These are phyloP conservation scores for Schizopora paradoxa DNA, from an alignment of 1,284 basidiomycete genomes.

Conservation along the genomic window DNA sequence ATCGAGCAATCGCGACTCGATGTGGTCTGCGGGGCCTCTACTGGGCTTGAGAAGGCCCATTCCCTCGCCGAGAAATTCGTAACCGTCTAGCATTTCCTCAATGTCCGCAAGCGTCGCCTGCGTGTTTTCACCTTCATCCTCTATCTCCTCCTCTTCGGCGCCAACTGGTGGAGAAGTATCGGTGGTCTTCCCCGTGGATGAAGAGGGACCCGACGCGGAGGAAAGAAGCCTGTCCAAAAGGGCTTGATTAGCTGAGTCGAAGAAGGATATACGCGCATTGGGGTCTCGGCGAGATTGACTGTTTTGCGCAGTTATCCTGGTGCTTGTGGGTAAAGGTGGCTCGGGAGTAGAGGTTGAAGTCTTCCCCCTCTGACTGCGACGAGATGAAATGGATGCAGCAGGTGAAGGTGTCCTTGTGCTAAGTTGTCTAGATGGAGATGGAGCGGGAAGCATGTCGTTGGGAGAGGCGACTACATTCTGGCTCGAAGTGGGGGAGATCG, in stretches of 20 bases:
- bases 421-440: not conserved
- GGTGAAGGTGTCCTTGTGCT: conserved; percentile 10
- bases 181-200: too few species aligned
- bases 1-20: conserved; percentile 80
- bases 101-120: conserved; percentile 84
- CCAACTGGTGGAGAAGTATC: conserved; percentile 19
- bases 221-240: conserved; percentile 69
- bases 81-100: conserved; percentile 98
- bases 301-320: not conserved
- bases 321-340: conserved; percentile 3
- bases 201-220: conserved; percentile 35
- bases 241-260: conserved; percentile 71
- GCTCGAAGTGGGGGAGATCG: conserved; percentile 24
- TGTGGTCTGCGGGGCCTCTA: conserved; percentile 75
- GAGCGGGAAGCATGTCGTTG: conserved; percentile 19
- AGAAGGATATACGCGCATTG: conserved; percentile 72
- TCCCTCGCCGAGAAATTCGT: conserved; percentile 86
- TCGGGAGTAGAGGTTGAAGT: conserved; percentile 3
- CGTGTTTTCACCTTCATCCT: conserved; percentile 67
- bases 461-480: conserved; percentile 23
- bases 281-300: conserved; percentile 37
- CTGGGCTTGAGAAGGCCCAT: conserved; percentile 41
- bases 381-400: conserved; percentile 10
- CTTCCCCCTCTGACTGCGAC: conserved; percentile 10
- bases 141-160: conserved; percentile 43